Evolutionary conservation across 768 basidiomycete species (phyloP).

Genomic region (Boletus speciosus): DNA sequence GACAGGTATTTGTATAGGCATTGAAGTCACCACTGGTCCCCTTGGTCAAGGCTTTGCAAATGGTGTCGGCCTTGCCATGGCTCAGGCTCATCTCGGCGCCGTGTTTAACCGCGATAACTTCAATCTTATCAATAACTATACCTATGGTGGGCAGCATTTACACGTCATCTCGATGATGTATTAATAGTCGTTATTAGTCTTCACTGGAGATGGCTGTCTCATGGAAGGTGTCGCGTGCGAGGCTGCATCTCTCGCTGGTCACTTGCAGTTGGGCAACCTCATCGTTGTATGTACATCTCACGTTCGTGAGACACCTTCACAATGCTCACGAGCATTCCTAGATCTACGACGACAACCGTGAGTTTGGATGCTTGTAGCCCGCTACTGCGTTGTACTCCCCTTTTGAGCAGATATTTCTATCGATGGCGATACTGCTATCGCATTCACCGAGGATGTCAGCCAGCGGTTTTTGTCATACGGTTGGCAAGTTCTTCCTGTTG

Average conservation of each 20-base stretch:
- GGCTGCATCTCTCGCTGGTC: conserved; percentile 89
- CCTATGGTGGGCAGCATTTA: conserved; percentile 59
- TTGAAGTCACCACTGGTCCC: conserved; percentile 94
- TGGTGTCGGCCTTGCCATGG: conserved; percentile 90
- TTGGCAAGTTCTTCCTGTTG: conserved; percentile 88
- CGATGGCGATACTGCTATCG: conserved; percentile 86
- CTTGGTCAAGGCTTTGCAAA: conserved; percentile 94
- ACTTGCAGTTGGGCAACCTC: conserved; percentile 89
- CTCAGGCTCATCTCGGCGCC: conserved; percentile 87
- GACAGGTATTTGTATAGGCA: conserved; percentile 37
- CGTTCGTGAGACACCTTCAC: conserved; percentile 7
- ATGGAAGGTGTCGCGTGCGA: conserved; percentile 97
- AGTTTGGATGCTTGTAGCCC: conserved; percentile 26
- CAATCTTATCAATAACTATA: conserved; percentile 80
- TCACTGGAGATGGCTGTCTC: conserved; percentile 92
- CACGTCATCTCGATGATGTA: neutral
- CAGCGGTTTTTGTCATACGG: conserved; percentile 88
- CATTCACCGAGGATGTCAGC: conserved; percentile 93
- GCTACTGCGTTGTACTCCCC: conserved; percentile 4
- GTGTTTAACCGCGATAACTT: conserved; percentile 85
- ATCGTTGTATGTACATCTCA: conserved; percentile 63
- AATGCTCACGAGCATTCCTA: conserved; percentile 29
- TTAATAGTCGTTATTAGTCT: conserved; percentile 46
- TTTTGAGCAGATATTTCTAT: conserved; percentile 79
- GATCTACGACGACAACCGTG: conserved; percentile 97